phyloP scores from a whole-genome alignment of 306 rosid species.

The Acacia crassicarpa region DNA sequence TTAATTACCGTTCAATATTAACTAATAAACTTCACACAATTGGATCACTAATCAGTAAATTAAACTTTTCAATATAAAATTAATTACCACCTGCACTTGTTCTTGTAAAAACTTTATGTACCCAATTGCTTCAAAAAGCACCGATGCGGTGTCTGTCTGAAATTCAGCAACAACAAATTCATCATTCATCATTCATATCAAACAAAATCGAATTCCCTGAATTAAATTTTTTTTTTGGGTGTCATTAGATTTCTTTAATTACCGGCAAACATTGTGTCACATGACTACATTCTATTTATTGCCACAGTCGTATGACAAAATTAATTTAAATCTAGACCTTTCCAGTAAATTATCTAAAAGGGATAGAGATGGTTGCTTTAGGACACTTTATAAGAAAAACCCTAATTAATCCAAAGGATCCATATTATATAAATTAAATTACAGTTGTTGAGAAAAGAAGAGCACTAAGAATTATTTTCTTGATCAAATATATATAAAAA shows the following conservation, averaged over 20 bases:
- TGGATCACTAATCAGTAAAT: no score
- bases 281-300: background rate
- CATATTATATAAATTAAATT: constrained; percentile 11
- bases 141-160: constrained; percentile 98
- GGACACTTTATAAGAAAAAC: background rate
- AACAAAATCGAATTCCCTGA: background rate
- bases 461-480: constrained; percentile 33
- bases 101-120: constrained; percentile 88
- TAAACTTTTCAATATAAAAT: background rate
- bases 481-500: background rate
- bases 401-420: background rate
- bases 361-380: background rate
- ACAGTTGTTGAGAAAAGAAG: constrained; percentile 35
- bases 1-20: constrained; percentile 4
- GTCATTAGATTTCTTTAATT: background rate
- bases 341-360: background rate
- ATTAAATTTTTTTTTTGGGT: background rate
- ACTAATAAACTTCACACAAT: no score
- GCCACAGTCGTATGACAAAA: background rate
- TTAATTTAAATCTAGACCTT: background rate
- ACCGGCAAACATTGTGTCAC: background rate
- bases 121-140: constrained; percentile 83
- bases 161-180: constrained; percentile 1
- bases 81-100: constrained; percentile 71
- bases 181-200: background rate